phyloP scores from a whole-genome alignment of 2,329 filamentous ascomycete genomes.

The Pyricularia grisea region DNA sequence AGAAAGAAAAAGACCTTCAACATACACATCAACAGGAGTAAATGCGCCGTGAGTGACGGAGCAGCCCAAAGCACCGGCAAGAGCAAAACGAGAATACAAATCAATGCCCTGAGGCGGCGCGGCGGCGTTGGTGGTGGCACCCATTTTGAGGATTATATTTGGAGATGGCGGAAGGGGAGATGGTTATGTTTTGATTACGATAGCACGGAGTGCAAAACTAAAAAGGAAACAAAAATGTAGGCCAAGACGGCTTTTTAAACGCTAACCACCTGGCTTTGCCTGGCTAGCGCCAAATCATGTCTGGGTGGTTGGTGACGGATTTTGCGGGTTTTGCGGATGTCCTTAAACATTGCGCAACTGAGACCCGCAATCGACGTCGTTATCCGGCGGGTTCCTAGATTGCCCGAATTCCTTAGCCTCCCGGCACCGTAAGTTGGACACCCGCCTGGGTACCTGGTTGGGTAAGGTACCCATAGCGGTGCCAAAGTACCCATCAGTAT shows the following conservation, averaged over 20 bases:
- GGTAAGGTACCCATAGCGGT: no score
- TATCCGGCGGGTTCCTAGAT: not conserved
- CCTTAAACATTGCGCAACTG: not conserved
- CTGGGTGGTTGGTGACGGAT: not conserved
- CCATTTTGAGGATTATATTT: not conserved
- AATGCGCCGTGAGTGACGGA: slow-evolving; percentile 94
- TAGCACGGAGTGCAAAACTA: not conserved
- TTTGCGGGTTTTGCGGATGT: not conserved
- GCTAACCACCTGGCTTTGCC: not conserved
- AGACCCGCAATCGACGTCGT: not conserved
- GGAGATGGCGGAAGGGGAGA: not conserved
- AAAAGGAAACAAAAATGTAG: not conserved
- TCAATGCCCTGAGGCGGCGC: slow-evolving; percentile 34
- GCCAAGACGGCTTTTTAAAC: not conserved
- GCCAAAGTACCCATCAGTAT: no score
- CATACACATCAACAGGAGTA: slow-evolving; percentile 97
- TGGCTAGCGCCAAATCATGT: no score
- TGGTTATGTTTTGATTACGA: not conserved
- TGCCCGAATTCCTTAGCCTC: not conserved
- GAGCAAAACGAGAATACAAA: slow-evolving; percentile 93
- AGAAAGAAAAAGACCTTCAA: not conserved
- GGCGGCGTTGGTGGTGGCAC: not conserved
- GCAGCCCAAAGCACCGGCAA: slow-evolving; percentile 96
- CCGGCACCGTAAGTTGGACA: no score
- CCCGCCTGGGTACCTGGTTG: no score